Conservation (phyloP, 106 monocot species). For the Triglochin maritima region DNA sequence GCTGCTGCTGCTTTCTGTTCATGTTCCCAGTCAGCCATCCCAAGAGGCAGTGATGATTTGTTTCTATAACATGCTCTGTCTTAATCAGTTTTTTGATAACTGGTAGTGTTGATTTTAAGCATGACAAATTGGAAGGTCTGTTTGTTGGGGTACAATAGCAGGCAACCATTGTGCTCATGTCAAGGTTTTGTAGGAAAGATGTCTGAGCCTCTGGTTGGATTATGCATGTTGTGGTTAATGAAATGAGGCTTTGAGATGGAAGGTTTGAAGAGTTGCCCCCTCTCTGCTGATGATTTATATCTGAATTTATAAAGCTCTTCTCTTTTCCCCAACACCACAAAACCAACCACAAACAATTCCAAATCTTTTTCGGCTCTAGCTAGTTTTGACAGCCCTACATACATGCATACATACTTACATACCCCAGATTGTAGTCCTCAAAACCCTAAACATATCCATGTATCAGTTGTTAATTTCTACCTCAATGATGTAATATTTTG, state of each 20-base stretch:
- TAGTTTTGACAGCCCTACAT: too few species aligned
- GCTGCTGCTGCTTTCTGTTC: not conserved
- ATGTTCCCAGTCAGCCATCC: not conserved
- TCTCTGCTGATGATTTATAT: not conserved
- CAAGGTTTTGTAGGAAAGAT: not conserved
- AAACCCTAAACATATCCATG: too few species aligned
- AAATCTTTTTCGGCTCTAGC: too few species aligned
- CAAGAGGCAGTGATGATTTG: not conserved
- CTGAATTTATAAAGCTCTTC: too few species aligned
- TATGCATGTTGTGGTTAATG: not conserved
- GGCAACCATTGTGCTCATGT: not conserved
- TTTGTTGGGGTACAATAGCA: not conserved
- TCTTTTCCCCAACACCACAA: too few species aligned
- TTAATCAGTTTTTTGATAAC: not conserved
- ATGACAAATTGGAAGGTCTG: not conserved
- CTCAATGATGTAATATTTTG: too few species aligned
- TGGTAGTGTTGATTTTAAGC: not conserved
- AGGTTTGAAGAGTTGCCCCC: slow-evolving; percentile 1
- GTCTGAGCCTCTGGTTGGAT: not conserved
- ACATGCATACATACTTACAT: too few species aligned
- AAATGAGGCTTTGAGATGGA: slow-evolving; percentile 4
- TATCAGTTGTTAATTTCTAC: too few species aligned
- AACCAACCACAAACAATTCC: too few species aligned
- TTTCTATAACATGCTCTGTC: not conserved
- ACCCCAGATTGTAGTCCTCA: too few species aligned